Conservation (phyloP, 2,329 filamentous ascomycete genomes). For the Byssothecium circinans region DNA sequence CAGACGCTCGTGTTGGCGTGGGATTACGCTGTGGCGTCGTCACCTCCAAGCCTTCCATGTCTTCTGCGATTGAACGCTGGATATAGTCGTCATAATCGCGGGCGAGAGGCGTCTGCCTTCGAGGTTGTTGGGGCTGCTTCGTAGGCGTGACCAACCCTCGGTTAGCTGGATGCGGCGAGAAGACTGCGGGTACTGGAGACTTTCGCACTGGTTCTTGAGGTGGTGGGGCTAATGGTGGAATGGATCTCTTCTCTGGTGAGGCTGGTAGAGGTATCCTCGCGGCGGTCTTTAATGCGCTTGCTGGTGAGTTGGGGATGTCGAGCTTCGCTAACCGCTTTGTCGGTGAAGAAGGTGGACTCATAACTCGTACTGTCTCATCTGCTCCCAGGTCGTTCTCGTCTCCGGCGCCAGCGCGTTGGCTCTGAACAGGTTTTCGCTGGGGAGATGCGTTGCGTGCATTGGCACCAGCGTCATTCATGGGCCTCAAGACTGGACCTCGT, state of each 20-base stretch:
- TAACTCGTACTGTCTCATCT: constrained; percentile 37
- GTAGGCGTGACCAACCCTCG: constrained; percentile 33
- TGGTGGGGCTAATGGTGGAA: constrained; percentile 34
- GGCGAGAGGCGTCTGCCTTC: constrained; percentile 38
- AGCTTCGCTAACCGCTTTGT: constrained; percentile 43
- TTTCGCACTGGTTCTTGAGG: constrained; percentile 31
- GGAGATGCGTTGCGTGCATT: constrained; percentile 64
- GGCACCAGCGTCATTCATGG: constrained; percentile 78
- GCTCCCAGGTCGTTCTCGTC: constrained; percentile 35
- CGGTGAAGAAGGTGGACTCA: constrained; percentile 46
- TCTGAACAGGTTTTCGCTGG: constrained; percentile 37
- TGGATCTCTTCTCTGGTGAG: constrained; percentile 47
- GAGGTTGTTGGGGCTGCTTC: constrained; percentile 37
- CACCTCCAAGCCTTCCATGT: constrained; percentile 45
- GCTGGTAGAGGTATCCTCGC: constrained; percentile 50
- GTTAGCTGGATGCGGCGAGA: constrained; percentile 33
- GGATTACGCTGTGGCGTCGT: constrained; percentile 25
- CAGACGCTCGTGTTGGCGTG: constrained; percentile 37
- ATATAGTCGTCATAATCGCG: constrained; percentile 50
- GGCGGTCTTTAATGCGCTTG: constrained; percentile 45
- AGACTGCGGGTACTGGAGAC: constrained; percentile 36
- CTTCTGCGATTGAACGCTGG: constrained; percentile 50
- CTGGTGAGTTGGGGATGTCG: constrained; percentile 41
- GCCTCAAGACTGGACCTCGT: constrained; percentile 62
- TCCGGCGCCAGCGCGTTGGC: constrained; percentile 24